Percentiles rank a stretch among this genome's conserved stretches.
These are phyloP conservation scores for Extremus antarcticus DNA, from an alignment of 495 filamentous ascomycete genomes.

Conservation along the genomic window DNA sequence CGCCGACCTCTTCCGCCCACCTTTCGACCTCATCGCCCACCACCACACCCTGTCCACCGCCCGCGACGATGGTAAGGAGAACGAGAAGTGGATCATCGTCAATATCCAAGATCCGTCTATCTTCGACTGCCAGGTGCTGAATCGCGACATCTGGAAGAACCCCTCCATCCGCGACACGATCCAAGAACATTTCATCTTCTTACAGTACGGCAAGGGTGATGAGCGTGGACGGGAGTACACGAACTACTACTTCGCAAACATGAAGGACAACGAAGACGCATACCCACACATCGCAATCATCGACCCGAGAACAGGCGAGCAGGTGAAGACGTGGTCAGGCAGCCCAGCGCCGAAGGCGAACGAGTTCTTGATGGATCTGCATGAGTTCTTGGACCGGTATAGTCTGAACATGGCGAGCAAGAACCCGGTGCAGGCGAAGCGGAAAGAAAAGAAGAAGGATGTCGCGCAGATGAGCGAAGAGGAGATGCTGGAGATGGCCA, in stretches of 20 bases:
- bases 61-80: conserved; percentile 69
- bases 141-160: conserved; percentile 93
- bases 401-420: conserved; percentile 76
- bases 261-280: conserved; percentile 56
- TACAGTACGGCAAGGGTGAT: conserved; percentile 82
- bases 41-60: conserved; percentile 66
- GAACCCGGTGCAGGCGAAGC: conserved; percentile 80
- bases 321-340: conserved; percentile 92
- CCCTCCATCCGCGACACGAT: conserved; percentile 63
- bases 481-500: conserved; percentile 86
- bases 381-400: conserved; percentile 93
- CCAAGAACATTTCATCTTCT: conserved; percentile 85
- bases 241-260: conserved; percentile 73
- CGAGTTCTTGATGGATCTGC: conserved; percentile 82
- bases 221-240: conserved; percentile 64
- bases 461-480: conserved; percentile 89
- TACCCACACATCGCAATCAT: conserved; percentile 95
- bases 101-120: conserved; percentile 87
- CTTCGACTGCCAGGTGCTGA: conserved; percentile 86
- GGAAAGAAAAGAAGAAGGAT: conserved; percentile 59
- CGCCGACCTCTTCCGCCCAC: conserved; percentile 83
- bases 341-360: conserved; percentile 59
- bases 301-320: conserved; percentile 90
- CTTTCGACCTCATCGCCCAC: conserved; percentile 71
- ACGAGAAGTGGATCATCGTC: conserved; percentile 85